phyloP scores from a whole-genome alignment of 352 stramenopile species.

The Pythium dissotocum region DNA sequence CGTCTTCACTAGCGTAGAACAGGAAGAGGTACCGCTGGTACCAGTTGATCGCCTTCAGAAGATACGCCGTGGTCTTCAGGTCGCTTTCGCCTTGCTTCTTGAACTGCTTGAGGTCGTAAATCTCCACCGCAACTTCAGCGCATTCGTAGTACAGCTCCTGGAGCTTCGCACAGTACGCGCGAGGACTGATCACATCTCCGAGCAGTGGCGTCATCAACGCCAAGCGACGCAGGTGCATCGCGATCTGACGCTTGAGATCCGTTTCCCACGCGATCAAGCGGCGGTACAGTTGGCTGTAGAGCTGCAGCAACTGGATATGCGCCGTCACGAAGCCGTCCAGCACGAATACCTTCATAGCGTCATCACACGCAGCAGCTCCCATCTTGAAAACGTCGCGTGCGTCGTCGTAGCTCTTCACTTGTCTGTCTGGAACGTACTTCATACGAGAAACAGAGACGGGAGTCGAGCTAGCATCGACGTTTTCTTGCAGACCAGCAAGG shows the following conservation, averaged over 20 bases:
- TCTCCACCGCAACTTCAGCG: conserved; percentile 53
- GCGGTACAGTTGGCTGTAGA: conserved; percentile 58
- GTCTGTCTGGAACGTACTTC: conserved; percentile 26
- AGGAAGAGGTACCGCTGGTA: conserved; percentile 73
- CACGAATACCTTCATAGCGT: conserved; percentile 43
- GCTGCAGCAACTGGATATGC: conserved; percentile 57
- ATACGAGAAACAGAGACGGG: conserved; percentile 24
- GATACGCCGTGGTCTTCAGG: conserved; percentile 50
- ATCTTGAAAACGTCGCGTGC: conserved; percentile 69
- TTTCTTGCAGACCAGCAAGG: background rate
- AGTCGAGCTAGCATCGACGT: background rate
- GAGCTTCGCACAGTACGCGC: conserved; percentile 50
- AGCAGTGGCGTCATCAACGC: conserved; percentile 49
- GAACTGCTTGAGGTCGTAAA: conserved; percentile 67
- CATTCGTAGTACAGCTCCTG: conserved; percentile 74
- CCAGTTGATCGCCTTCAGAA: conserved; percentile 63
- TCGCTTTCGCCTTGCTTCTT: conserved; percentile 32
- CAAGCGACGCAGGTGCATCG: conserved; percentile 63
- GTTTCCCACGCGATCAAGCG: conserved; percentile 56
- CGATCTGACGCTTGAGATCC: conserved; percentile 55
- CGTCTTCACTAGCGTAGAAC: conserved; percentile 43
- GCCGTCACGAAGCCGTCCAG: conserved; percentile 73
- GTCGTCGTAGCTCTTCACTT: conserved; percentile 45
- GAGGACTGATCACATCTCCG: conserved; percentile 46
- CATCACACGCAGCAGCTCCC: conserved; percentile 44